Base-by-base conservation (phyloP, 2,329 filamentous ascomycete species). In the Fusarium mundagurra region DNA sequence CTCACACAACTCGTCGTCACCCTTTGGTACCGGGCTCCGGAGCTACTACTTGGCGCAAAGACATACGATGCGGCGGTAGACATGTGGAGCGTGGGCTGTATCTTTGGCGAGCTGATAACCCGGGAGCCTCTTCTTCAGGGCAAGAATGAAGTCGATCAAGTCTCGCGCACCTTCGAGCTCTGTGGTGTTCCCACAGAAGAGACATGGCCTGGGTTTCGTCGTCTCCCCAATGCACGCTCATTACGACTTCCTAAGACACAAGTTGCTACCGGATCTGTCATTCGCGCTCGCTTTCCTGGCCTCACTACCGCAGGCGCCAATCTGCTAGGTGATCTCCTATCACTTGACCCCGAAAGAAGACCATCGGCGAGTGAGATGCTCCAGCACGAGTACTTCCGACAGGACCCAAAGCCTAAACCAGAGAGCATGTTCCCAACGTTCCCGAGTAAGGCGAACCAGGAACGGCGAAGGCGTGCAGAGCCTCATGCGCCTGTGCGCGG, bases 381-480 rank as follows among this genome's bases (percentile, higher is more conserved):
- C 41, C 85, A 88, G 54, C 94, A 98, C 82, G 87, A 91, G 41
- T 99, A 97, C 82, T 99, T 99, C 82, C 86, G 83, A 24, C 95
- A 98, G 84, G 93, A 97, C 76, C 96, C 96, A 2, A 93, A 93
- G 69, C 94, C 95, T 3, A 98, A 98, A 84, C 91, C 92, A 13
- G 93, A 94, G 80, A 93, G 92, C 77, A 92, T 99, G 92, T 98
- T 99, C 80, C 96, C 96, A 6, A 98, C 96, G 0, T 99, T 98
- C 81, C 96, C 96, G 1, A 96, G 93, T 77, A 98, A 97, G 83
- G 96, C 96, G 0, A 94, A 95, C 4, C 93, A 96, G 86, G 96
- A 99, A 86, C 92, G 92, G 79, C 87, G 95, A 76, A 86, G 94
- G 73, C 87, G 90, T 43, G 87, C 89, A 68, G 90, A 91, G 69